A percentile compares a stretch with the other conserved stretches of the same genome.
phyloP scores from a whole-genome alignment of 352 stramenopile genomes.

The Phytophthora tentaculata region DNA sequence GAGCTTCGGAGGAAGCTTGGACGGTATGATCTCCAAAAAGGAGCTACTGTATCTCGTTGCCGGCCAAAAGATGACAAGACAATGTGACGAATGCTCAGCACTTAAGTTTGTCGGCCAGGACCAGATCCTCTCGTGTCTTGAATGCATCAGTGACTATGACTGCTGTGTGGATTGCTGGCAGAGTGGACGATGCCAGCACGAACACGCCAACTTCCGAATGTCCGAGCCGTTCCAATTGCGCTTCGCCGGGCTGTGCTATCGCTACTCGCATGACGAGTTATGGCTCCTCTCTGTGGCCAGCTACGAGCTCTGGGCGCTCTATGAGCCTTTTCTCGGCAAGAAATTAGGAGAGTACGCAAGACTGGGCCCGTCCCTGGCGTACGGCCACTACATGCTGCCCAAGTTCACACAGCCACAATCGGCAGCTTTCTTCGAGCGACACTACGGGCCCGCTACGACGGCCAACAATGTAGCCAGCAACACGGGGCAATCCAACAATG shows the following conservation, averaged over 20 bases:
- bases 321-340: slow-evolving; percentile 42
- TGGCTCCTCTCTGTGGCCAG: slow-evolving; percentile 38
- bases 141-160: slow-evolving; percentile 39
- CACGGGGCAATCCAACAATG: slow-evolving; percentile 19
- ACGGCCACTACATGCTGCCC: slow-evolving; percentile 38
- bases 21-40: slow-evolving; percentile 37
- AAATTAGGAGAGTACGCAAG: slow-evolving; percentile 31
- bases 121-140: slow-evolving; percentile 39
- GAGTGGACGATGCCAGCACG: slow-evolving; percentile 36
- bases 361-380: slow-evolving; percentile 29
- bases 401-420: slow-evolving; percentile 38
- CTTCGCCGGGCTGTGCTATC: slow-evolving; percentile 42
- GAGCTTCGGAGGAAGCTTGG: slow-evolving; percentile 21
- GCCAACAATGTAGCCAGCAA: slow-evolving; percentile 12
- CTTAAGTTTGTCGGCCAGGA: slow-evolving; percentile 44
- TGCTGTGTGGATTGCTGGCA: slow-evolving; percentile 36
- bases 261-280: slow-evolving; percentile 41
- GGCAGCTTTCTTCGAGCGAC: slow-evolving; percentile 34
- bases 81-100: slow-evolving; percentile 41
- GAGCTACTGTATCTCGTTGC: slow-evolving; percentile 41
- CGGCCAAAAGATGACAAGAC: slow-evolving; percentile 42
- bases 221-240: slow-evolving; percentile 44
- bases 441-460: slow-evolving; percentile 28
- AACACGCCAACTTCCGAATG: slow-evolving; percentile 44
- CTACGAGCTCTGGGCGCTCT: slow-evolving; percentile 41